A percentile compares a stretch with the other conserved stretches of the same genome.
Conservation (phyloP, 2,329 filamentous ascomycete genomes). For the Botrytis fabae region DNA sequence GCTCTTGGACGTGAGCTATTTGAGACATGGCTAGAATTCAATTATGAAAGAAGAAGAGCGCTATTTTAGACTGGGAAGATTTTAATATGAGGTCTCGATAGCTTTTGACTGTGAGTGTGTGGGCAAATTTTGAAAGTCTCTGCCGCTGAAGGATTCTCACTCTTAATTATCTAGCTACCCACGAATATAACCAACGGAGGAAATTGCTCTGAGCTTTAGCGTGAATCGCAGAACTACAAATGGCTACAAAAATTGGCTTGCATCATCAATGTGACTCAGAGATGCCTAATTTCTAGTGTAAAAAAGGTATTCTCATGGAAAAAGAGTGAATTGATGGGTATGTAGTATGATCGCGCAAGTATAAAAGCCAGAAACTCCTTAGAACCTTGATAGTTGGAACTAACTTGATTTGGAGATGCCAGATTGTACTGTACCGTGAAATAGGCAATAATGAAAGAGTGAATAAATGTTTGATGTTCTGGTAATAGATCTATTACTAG, state of each 20-base stretch:
- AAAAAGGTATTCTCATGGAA: background rate
- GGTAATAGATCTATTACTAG: background rate
- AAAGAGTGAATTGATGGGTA: background rate
- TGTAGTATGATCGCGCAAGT: background rate
- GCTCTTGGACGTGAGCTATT: background rate
- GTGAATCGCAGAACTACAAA: background rate
- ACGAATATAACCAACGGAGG: background rate
- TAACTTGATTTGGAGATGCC: background rate
- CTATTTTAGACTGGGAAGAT: background rate
- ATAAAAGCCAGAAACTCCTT: no score
- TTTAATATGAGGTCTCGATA: background rate
- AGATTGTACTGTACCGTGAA: background rate
- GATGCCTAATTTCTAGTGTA: background rate
- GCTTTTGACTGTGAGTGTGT: background rate
- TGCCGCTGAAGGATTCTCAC: background rate
- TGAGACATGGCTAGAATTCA: background rate
- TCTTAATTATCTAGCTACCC: background rate
- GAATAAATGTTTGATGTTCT: background rate
- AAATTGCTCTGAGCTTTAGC: background rate
- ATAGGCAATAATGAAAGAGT: background rate
- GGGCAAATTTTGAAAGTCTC: background rate
- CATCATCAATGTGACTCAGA: background rate
- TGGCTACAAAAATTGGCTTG: background rate
- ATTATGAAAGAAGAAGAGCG: fast-evolving
- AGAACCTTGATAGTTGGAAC: background rate